Percentiles rank a stretch among this genome's conserved stretches.
Conservation (phyloP, 306 rosid species). For the Castanospermum australe region DNA sequence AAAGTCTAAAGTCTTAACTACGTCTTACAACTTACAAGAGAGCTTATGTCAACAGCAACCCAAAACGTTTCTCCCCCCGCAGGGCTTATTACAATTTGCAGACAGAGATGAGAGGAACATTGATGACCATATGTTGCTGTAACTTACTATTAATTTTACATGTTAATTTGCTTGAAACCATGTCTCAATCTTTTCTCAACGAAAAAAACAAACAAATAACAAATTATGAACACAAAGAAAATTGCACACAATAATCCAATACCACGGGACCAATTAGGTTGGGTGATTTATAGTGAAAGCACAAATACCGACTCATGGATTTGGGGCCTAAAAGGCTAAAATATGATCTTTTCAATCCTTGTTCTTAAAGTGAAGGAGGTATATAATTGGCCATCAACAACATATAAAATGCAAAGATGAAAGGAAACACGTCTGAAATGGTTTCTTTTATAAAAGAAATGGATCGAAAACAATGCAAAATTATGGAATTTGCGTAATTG, state of each 20-base stretch:
- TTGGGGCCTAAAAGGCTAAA: too few relatives aligned
- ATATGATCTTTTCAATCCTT: not conserved
- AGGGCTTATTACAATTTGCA: not conserved
- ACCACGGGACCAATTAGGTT: not conserved
- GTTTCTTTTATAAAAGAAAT: not conserved
- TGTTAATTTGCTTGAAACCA: not conserved
- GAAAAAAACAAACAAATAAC: not conserved
- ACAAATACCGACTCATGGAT: not conserved
- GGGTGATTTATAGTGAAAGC: not conserved
- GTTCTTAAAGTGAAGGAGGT: not conserved
- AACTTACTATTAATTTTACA: not conserved
- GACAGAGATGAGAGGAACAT: not conserved
- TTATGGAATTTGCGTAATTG: not conserved
- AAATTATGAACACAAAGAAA: not conserved
- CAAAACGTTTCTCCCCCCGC: not conserved
- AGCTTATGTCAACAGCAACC: not conserved
- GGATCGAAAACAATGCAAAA: not conserved
- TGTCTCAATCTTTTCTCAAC: not conserved
- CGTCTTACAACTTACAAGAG: too few relatives aligned
- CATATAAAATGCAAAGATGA: not conserved
- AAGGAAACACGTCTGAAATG: not conserved
- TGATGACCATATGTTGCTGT: not conserved
- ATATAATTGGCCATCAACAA: not conserved
- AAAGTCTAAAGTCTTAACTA: too few relatives aligned
- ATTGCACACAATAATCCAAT: too few relatives aligned